Evolutionary conservation across 1,284 basidiomycete species (phyloP), one percentile per base, ranked within the genome.

Genomic region (Sanghuangporus baumii): DNA sequence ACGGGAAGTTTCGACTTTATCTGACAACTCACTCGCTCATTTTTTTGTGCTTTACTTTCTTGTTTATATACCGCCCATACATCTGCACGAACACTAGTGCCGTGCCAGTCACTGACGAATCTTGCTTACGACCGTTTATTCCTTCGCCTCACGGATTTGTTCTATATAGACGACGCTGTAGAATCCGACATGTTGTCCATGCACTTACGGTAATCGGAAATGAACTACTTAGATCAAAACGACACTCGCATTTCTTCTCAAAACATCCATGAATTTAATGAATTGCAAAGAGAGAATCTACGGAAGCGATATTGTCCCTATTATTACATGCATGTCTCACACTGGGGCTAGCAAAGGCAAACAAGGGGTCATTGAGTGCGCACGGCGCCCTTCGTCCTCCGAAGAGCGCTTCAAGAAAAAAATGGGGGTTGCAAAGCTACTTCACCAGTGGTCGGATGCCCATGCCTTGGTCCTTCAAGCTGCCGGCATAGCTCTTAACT

Each of bases 401-500:
- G 57, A 48, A 58, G 57, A 48, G 57, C 57, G 57, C 43, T 48
- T 58, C 12, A 37, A 56, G 14, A 37, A 14, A 20, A 31, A 43
- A 57, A 57, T 5, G 41, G 11, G 36, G 11, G 36, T 6, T 2
- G 6, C 7, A 47, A 20, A 50, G 62, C 62, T 69, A 79, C 67
- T 79, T 79, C 62, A 77, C 73, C 36, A 77, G 71, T 16, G 77
- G 74, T 51, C 76, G 66, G 37, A 78, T 71, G 41, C 79, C 74
- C 7, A 71, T 75, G 31, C 76, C 76, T 38, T 72, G 66, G 57
- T 78, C 78, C 66, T 78, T 78, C 62, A 78, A 70, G 64, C 72
- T 74, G 60, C 71, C 59, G 8, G 73, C 68, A 50, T 77, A 76
- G 61, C 67, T 73, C 65, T 75, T 71, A 1, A 78, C 73, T 65